Base-by-base conservation (phyloP, 2,329 filamentous ascomycete species). In the Fusarium marasasianum region DNA sequence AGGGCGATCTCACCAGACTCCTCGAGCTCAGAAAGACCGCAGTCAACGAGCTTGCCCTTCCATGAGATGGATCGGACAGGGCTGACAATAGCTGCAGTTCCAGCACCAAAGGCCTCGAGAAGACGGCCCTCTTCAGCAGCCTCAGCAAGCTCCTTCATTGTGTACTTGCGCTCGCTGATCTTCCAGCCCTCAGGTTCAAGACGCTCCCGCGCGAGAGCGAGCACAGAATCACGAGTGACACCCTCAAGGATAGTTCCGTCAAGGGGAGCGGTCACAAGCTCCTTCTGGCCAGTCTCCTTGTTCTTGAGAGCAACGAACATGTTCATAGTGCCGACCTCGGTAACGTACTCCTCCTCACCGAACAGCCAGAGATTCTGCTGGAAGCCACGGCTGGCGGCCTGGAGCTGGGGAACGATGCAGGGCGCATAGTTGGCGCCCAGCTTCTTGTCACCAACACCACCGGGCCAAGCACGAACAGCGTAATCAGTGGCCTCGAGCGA, bases 321-420 rank as follows among this genome's bases (percentile, higher is more conserved):
- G 85, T 99, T 99, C 96, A 99, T 99, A 66, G 96, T 98, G 79
- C 96, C 96, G 64, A 98, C 96, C 84, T 99, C 96, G 53, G 96
- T 99, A 66, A 98, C 92, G 80, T 92, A 98, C 83, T 98, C 94
- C 83, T 98, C 94, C 80, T 97, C 92, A 48, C 95, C 95, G 81
- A 98, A 99, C 38, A 99, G 87, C 96, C 96, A 99, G 61, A 99
- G 88, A 84, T 98, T 99, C 87, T 99, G 96, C 85, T 98, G 96
- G 89, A 95, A 98, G 29, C 96, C 96, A 64, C 95, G 91, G 83
- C 91, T 93, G 51, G 95, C 94, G 47, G 96, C 96, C 84, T 98
- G 91, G 79, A 96, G 90, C 85, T 99, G 96, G 24, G 96, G 96
- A n/a, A 98, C 87, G 79, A 99, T 96, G 86, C 96, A 98, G 11